These are phyloP conservation scores for Penicillium roqueforti DNA, from an alignment of 495 filamentous ascomycete genomes.

Conservation along the genomic window DNA sequence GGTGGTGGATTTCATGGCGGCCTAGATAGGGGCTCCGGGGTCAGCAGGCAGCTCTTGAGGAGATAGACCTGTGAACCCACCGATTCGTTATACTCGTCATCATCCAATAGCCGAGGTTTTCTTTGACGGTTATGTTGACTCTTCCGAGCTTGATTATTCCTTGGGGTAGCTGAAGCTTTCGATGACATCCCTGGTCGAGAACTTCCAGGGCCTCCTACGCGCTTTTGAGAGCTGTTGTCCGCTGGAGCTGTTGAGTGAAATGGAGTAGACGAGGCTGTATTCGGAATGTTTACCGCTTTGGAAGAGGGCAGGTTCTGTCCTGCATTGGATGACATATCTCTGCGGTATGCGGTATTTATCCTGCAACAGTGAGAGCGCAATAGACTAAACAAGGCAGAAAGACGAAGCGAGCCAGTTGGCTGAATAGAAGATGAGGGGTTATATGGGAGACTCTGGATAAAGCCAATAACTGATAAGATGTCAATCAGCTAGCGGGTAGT, in stretches of 20 bases:
- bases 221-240: constrained; percentile 57
- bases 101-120: constrained; percentile 56
- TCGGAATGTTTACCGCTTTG: constrained; percentile 44
- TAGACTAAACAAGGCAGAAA: background rate
- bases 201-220: constrained; percentile 59
- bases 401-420: background rate
- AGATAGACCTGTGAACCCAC: constrained; percentile 39
- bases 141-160: constrained; percentile 70
- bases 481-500: constrained; percentile 6
- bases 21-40: constrained; percentile 34
- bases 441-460: background rate
- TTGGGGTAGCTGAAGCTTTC: constrained; percentile 46
- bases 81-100: constrained; percentile 81
- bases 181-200: constrained; percentile 58
- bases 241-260: constrained; percentile 33
- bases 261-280: constrained; percentile 34
- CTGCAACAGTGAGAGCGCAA: background rate
- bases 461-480: constrained; percentile 8
- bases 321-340: constrained; percentile 50
- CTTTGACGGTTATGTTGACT: constrained; percentile 67
- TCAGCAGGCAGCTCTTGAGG: constrained; percentile 20
- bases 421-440: background rate
- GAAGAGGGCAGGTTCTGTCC: constrained; percentile 37
- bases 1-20: constrained; percentile 76
- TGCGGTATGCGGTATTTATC: background rate